These are phyloP conservation scores for Taphrina flavorubra DNA, from an alignment of 1,139 yeast species.

Conservation along the genomic window DNA sequence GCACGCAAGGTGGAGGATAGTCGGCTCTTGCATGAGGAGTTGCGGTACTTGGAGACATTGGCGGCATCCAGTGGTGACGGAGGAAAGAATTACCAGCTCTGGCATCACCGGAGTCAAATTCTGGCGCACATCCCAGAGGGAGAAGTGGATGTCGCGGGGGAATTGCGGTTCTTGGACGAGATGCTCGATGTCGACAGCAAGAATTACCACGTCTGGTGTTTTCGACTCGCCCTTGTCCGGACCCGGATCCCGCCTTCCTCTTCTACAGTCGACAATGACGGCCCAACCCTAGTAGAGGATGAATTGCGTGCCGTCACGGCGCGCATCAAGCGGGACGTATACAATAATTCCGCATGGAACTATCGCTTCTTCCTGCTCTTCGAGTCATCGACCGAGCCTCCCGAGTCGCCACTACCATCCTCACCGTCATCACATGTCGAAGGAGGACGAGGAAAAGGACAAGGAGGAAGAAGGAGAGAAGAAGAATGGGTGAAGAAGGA, in stretches of 20 bases:
- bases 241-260: slow-evolving; percentile 39
- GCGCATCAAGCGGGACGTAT: slow-evolving; percentile 65
- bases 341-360: slow-evolving; percentile 94
- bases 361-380: slow-evolving; percentile 66
- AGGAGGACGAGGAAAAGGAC: neutral
- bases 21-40: slow-evolving; percentile 56
- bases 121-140: neutral
- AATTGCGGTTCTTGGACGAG: slow-evolving; percentile 44
- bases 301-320: slow-evolving; percentile 50
- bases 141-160: slow-evolving; percentile 39
- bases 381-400: slow-evolving; percentile 27
- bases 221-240: slow-evolving; percentile 54
- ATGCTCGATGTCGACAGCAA: slow-evolving; percentile 76
- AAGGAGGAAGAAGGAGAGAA: neutral
- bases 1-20: slow-evolving; percentile 26
- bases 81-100: slow-evolving; percentile 91
- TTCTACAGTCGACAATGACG: too few relatives aligned
- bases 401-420: too few relatives aligned
- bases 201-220: slow-evolving; percentile 97
- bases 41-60: slow-evolving; percentile 70
- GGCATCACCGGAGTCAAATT: slow-evolving; percentile 80
- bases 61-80: slow-evolving; percentile 62
- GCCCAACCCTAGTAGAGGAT: slow-evolving; percentile 56
- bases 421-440: neutral
- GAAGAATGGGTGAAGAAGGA: slow-evolving; percentile 49